phyloP scores from a whole-genome alignment of 768 basidiomycete species.

The Hericium rajendrae region DNA sequence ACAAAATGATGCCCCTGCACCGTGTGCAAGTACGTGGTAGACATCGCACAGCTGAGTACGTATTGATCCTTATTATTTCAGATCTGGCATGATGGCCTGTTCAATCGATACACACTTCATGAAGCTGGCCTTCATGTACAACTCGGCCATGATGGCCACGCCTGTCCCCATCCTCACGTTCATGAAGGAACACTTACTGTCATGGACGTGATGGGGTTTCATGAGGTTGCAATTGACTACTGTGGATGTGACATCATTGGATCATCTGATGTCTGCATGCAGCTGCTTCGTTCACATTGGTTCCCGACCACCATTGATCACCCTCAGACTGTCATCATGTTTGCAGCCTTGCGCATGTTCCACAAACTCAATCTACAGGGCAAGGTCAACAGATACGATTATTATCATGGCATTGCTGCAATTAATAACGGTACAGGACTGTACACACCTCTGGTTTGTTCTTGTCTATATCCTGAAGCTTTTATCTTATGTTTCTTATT shows the following conservation, averaged over 20 bases:
- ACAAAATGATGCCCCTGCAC: not conserved
- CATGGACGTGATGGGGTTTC: conserved; percentile 1
- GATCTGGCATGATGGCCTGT: not conserved
- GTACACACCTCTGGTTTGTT: no score
- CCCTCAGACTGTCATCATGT: not conserved
- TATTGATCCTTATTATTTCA: no score
- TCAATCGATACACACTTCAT: not conserved
- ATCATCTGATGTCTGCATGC: not conserved
- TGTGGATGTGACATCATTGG: not conserved
- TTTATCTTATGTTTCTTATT: not conserved
- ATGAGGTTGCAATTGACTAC: not conserved
- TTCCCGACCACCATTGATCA: not conserved
- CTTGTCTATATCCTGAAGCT: no score
- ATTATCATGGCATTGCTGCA: not conserved
- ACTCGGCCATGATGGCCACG: not conserved
- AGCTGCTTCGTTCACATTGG: conserved; percentile 5
- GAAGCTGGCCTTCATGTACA: not conserved
- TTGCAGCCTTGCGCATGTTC: not conserved
- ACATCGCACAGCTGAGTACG: no score
- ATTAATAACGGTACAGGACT: not conserved
- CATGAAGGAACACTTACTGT: not conserved
- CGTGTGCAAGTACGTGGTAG: not conserved
- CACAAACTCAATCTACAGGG: conserved; percentile 2
- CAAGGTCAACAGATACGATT: conserved; percentile 3
- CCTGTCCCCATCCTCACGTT: not conserved